phyloP scores from a whole-genome alignment of 768 basidiomycete genomes.

The Termitomyces sp. region DNA sequence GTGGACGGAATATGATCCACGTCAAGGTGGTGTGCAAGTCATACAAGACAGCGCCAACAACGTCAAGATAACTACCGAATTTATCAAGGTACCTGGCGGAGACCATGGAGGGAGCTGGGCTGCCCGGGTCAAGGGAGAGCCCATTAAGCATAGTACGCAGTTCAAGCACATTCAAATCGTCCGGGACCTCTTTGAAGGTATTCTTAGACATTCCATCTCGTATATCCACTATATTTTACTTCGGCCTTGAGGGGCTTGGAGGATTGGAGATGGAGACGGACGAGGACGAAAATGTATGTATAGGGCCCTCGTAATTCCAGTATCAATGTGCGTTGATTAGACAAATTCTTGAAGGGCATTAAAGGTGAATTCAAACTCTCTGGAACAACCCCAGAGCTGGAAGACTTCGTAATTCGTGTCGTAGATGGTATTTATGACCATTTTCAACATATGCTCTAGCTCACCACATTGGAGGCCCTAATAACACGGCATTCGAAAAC shows the following conservation, averaged over 20 bases:
- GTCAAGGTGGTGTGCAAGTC: constrained; percentile 82
- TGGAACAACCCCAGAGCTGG: constrained; percentile 74
- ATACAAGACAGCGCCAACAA: constrained; percentile 80
- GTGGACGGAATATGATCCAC: constrained; percentile 83
- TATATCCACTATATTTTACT: constrained; percentile 79
- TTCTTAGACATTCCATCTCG: constrained; percentile 43
- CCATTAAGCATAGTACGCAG: constrained; percentile 57
- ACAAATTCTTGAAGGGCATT: constrained; percentile 51
- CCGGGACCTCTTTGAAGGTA: background rate
- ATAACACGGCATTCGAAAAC: constrained; percentile 45
- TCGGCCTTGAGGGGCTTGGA: constrained; percentile 85
- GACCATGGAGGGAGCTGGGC: constrained; percentile 87
- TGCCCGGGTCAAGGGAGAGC: constrained; percentile 75
- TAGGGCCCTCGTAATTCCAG: background rate
- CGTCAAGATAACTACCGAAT: constrained; percentile 76
- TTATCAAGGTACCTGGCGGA: constrained; percentile 82
- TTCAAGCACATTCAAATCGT: background rate
- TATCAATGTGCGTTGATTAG: background rate
- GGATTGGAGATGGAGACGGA: constrained; percentile 74
- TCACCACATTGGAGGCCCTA: constrained; percentile 40
- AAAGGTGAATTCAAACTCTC: constrained; percentile 62
- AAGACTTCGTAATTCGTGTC: constrained; percentile 76
- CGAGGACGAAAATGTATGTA: constrained; percentile 63
- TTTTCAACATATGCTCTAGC: background rate
- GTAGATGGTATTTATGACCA: constrained; percentile 52